Conservation (phyloP, 345 rosid species). For the Citrus reticulata region DNA sequence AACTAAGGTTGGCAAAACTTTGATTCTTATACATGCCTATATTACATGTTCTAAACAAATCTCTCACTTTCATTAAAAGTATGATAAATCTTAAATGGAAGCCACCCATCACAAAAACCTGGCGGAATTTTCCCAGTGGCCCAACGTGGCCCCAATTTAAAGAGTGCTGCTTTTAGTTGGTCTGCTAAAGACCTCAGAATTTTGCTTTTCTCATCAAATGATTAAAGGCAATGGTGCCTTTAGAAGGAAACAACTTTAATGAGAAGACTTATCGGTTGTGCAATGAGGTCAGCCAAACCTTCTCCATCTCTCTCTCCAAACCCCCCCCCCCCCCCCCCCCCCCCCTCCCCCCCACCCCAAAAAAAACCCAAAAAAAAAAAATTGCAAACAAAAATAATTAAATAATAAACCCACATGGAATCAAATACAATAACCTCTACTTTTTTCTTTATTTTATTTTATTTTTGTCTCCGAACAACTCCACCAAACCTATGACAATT, state of each 20-base stretch:
- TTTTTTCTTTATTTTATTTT: background rate
- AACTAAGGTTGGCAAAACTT: background rate
- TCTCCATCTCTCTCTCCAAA: background rate
- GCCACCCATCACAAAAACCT: too few species aligned
- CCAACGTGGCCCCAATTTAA: conserved; percentile 10
- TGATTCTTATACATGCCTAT: background rate
- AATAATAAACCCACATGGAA: background rate
- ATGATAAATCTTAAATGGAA: background rate
- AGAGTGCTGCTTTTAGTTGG: conserved; percentile 8
- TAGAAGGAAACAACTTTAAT: conserved; percentile 38
- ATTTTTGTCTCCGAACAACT: background rate
- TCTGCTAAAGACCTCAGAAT: background rate
- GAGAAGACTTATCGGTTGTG: conserved; percentile 23
- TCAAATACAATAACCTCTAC: background rate
- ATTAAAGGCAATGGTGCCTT: conserved; percentile 37
- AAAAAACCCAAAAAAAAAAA: too few species aligned
- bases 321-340: too few species aligned
- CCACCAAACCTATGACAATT: conserved; percentile 11
- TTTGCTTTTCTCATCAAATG: conserved; percentile 15
- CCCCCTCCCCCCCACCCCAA: too few species aligned
- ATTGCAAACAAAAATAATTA: too few species aligned
- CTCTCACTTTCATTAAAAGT: background rate
- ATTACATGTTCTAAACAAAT: background rate
- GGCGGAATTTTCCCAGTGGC: background rate
- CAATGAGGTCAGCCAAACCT: conserved; percentile 20